Conservation (phyloP, 768 basidiomycete genomes). For the Crassisporium funariophilum region DNA sequence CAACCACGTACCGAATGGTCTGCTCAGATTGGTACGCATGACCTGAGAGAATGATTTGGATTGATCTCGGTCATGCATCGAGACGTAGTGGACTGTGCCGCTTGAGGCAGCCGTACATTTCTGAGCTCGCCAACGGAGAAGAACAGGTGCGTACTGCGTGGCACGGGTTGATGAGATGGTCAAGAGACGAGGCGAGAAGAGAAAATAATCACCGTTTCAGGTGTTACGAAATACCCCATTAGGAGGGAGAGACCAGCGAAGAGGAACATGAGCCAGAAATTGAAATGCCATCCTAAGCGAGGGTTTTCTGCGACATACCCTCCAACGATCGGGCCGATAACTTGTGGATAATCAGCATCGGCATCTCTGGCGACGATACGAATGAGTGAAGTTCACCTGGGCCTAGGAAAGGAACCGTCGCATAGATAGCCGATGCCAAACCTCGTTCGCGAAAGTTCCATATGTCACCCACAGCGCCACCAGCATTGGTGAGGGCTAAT, state of each 20-base stretch:
- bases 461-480: slow-evolving; percentile 59
- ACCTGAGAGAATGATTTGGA: slow-evolving; percentile 44
- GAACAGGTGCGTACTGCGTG: slow-evolving; percentile 57
- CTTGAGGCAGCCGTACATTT: slow-evolving; percentile 44
- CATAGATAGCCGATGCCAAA: slow-evolving; percentile 59
- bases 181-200: neutral
- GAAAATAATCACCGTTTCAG: slow-evolving; percentile 53
- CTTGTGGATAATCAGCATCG: slow-evolving; percentile 30
- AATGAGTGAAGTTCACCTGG: slow-evolving; percentile 40
- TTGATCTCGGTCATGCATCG: slow-evolving; percentile 48
- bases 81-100: slow-evolving; percentile 45
- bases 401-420: slow-evolving; percentile 58
- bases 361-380: neutral
- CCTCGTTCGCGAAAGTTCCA: slow-evolving; percentile 63
- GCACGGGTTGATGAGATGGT: neutral
- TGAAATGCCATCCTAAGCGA: slow-evolving; percentile 58
- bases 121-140: slow-evolving; percentile 54
- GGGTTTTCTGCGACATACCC: slow-evolving; percentile 57
- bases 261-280: slow-evolving; percentile 68
- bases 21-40: slow-evolving; percentile 50
- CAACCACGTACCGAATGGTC: slow-evolving; percentile 54
- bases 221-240: slow-evolving; percentile 47
- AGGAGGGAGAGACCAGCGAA: slow-evolving; percentile 48
- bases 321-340: slow-evolving; percentile 69
- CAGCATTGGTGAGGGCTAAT: slow-evolving; percentile 61